Evolutionary conservation across 257 asterid genomes (phyloP), one percentile per base, ranked within the genome.

Genomic region (Solanum habrochaites): DNA sequence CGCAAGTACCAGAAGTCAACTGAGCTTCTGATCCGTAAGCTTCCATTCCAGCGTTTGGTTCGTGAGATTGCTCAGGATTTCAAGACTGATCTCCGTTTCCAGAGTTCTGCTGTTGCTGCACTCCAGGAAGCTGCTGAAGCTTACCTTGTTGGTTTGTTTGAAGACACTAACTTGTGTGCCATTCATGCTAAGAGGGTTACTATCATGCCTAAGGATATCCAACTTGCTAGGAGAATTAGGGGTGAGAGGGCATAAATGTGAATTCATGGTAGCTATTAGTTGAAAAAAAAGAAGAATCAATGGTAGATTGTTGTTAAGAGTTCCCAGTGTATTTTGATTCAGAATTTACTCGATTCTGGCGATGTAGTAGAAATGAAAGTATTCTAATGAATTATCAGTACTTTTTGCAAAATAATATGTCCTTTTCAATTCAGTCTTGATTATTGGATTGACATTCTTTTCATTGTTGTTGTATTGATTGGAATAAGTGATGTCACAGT

Each of bases 1-100:
- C 87, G 91, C 11, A 90, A 90, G 88, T 90, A 90, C 78, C 92
- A 88, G 80, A 87, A 89, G 31, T 88, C 91, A 10, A 90, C 92
- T 8, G 91, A 90, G 89, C 73, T 90, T 13, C 4, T 88, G 72
- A 88, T 90, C 84, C 88, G 90, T 8, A 88, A 90, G 40, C 60
- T 89, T 12, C 91, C 91, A 1, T 89, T 89, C 66, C 90, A 90
- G 89, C 85, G 90, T 78, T 85, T 90, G 31, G 92, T 90, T 12
- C 89, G 92, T 37, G 92, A 90, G 87, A 89, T 90, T 25, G 92
- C 92, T 5, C 91, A 90, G 82, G 92, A 90, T 14, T 90, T 90
- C 87, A 90, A 90, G 88, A 90, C 91, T 0, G 91, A 90, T 86
- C 85, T 90, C 60, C 80, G 91, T 85, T 90, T 90, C 66, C 91